Conservation (phyloP, 1,284 basidiomycete species). For the Leccinum subrobustum region DNA sequence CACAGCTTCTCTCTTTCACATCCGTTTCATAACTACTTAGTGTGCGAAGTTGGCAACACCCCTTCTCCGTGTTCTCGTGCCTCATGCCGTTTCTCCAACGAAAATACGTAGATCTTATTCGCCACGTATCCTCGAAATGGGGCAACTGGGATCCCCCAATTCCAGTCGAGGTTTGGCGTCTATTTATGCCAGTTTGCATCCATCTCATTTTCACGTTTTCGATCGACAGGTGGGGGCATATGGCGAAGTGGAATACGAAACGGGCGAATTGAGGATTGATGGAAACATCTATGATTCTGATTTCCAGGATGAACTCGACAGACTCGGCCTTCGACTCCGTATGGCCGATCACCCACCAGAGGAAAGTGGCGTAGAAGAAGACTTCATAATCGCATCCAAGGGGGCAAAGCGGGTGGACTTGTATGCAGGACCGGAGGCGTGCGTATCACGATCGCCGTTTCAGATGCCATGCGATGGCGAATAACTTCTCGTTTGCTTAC, state of each 20-base stretch:
- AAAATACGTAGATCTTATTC: conserved; percentile 30
- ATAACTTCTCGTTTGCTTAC: not conserved
- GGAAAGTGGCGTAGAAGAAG: conserved; percentile 17
- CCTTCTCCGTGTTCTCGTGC: not conserved
- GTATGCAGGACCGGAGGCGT: conserved; percentile 15
- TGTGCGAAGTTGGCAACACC: not conserved
- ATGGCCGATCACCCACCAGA: conserved; percentile 15
- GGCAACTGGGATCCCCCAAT: conserved; percentile 34
- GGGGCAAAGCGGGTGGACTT: conserved; percentile 15
- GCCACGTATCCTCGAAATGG: conserved; percentile 26
- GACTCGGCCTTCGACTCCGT: not conserved
- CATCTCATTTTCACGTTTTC: not conserved
- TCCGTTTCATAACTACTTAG: not conserved
- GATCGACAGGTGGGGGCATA: conserved; percentile 26
- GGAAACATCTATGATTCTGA: conserved; percentile 26
- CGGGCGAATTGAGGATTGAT: conserved; percentile 20
- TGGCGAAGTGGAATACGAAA: conserved; percentile 19
- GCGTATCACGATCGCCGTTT: conserved; percentile 2
- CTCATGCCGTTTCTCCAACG: conserved; percentile 18
- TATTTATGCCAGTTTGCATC: not conserved
- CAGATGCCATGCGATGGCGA: not conserved
- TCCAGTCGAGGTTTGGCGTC: conserved; percentile 17
- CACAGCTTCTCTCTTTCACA: not conserved
- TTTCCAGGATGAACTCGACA: conserved; percentile 21
- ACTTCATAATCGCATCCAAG: conserved; percentile 23